Percentiles rank a stretch among this genome's conserved stretches.
These are phyloP conservation scores for Candida incommunis DNA, from an alignment of 805 yeast species.

Conservation along the genomic window DNA sequence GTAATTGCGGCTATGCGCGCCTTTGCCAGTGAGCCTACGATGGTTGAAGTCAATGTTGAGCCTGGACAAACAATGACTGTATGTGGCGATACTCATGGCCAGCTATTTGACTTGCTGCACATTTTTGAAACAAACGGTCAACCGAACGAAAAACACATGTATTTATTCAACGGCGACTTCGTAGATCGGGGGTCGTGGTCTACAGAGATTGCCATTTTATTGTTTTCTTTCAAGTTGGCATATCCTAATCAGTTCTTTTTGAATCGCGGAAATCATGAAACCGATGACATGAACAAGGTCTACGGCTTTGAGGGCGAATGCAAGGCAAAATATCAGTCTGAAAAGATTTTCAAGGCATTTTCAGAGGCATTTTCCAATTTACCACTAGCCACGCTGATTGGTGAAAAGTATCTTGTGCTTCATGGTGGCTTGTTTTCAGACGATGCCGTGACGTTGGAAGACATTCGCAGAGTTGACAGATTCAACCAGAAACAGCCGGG, in stretches of 20 bases:
- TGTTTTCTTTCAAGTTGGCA: constrained; percentile 62
- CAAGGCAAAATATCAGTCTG: constrained; percentile 65
- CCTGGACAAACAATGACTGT: constrained; percentile 47
- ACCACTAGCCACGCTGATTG: constrained; percentile 76
- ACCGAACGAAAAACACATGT: constrained; percentile 53
- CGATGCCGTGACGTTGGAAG: constrained; percentile 55
- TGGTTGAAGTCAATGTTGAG: constrained; percentile 49
- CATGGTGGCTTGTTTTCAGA: constrained; percentile 92
- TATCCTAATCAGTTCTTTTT: constrained; percentile 58
- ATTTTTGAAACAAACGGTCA: constrained; percentile 63
- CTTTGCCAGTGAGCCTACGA: constrained; percentile 50
- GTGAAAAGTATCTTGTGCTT: constrained; percentile 68
- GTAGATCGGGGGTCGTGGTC: constrained; percentile 99
- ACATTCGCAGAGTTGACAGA: constrained; percentile 58
- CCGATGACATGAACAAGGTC: constrained; percentile 90
- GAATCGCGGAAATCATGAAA: constrained; percentile 95
- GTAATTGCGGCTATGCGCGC: constrained; percentile 55
- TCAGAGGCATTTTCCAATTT: constrained; percentile 73
- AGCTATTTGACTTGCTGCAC: constrained; percentile 77
- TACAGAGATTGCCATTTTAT: constrained; percentile 78
- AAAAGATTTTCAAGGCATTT: constrained; percentile 66
- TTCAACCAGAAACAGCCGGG: constrained; percentile 68
- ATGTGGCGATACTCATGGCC: constrained; percentile 98
- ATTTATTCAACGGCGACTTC: constrained; percentile 91
- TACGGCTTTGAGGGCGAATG: constrained; percentile 97